These are phyloP conservation scores for Tripterygium wilfordii DNA, from an alignment of 177 flowering plant species.

Conservation along the genomic window DNA sequence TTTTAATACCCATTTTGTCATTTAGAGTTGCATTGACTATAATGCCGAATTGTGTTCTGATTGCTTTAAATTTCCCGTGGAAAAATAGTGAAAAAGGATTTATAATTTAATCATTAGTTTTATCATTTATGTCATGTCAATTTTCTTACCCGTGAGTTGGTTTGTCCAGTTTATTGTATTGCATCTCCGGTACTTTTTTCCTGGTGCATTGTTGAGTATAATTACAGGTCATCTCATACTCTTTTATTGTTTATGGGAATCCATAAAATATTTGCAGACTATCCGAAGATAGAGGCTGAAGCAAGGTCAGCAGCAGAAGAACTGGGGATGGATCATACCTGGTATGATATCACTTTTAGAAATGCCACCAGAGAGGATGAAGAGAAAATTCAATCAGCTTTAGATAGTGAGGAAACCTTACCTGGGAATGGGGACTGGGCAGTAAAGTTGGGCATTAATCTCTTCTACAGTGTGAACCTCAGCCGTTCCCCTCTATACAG, in stretches of 20 bases:
- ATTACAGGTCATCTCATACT: slow-evolving; percentile 1
- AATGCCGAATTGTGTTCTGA: no score
- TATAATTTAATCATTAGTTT: no score
- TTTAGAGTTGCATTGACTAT: no score
- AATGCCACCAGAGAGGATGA: slow-evolving; percentile 61
- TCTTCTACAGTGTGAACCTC: slow-evolving; percentile 74
- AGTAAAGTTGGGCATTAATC: slow-evolving; percentile 87
- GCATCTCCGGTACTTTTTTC: no score
- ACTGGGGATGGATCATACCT: slow-evolving; percentile 40
- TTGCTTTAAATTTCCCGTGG: no score
- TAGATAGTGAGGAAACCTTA: slow-evolving; percentile 64
- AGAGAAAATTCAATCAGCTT: slow-evolving; percentile 49
- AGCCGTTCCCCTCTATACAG: slow-evolving; percentile 86
- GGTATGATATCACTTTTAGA: slow-evolving; percentile 65
- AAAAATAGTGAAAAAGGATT: no score
- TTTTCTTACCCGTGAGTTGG: no score
- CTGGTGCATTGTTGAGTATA: no score
- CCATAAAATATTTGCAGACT: slow-evolving; percentile 44
- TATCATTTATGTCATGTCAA: no score
- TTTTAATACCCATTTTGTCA: no score
- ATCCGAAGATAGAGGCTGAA: slow-evolving; percentile 68
- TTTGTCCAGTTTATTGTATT: no score
- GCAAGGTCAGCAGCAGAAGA: slow-evolving; percentile 74
- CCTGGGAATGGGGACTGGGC: slow-evolving; percentile 93
- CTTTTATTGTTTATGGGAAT: background rate